Evolutionary conservation across 371 early-diverging fungal species (phyloP).

Genomic region (Rhizomucor miehei): DNA sequence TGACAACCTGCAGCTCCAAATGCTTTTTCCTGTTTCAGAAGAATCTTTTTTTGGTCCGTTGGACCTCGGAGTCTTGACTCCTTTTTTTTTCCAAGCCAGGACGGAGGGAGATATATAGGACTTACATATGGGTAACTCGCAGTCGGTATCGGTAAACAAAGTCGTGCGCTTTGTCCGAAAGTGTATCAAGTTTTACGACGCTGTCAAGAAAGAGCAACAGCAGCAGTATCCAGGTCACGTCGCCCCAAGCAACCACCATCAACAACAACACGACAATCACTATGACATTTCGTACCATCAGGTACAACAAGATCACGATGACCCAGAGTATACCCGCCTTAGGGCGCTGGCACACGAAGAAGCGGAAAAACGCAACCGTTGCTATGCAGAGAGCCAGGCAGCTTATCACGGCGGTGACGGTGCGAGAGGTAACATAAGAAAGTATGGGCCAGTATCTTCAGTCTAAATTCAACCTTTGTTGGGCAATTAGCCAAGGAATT

Average conservation of each 20-base stretch:
- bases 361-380: constrained; percentile 42
- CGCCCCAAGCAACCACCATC: no score
- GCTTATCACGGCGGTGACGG: constrained; percentile 45
- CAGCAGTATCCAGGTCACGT: constrained; percentile 6
- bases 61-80: no score
- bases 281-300: constrained; percentile 11
- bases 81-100: no score
- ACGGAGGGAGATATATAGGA: no score
- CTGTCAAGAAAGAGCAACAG: constrained; percentile 15
- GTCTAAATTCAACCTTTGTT: not conserved
- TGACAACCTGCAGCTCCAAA: no score
- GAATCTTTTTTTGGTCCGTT: no score
- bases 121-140: constrained; percentile 48
- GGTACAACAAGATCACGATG: constrained; percentile 24
- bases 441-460: no score
- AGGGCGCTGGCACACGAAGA: constrained; percentile 40
- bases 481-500: constrained; percentile 58
- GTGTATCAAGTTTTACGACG: constrained; percentile 25
- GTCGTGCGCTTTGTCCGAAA: constrained; percentile 17
- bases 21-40: no score
- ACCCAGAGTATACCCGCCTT: constrained; percentile 31
- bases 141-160: constrained; percentile 36
- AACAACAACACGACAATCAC: constrained; percentile 9
- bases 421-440: constrained; percentile 34
- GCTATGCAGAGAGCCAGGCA: constrained; percentile 38